phyloP scores from a whole-genome alignment of 2,329 filamentous ascomycete genomes.

The Pseudocercospora pini-densiflorae region DNA sequence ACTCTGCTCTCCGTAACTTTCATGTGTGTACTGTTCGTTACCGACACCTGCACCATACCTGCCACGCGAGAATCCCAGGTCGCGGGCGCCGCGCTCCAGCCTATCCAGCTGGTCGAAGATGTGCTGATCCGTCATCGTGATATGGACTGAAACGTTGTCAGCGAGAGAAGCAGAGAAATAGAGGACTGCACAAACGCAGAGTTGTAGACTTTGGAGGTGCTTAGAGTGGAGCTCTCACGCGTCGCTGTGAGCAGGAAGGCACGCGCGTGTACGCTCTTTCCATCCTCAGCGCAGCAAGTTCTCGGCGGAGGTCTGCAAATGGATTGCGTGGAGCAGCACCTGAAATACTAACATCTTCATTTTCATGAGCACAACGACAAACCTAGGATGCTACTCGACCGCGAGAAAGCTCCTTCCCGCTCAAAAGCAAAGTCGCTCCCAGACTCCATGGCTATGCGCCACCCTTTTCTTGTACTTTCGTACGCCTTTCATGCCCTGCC shows the following conservation, averaged over 20 bases:
- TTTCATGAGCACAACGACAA: background rate
- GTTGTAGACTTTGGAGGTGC: background rate
- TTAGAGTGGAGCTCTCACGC: background rate
- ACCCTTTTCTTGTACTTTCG: background rate
- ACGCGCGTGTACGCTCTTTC: constrained; percentile 15
- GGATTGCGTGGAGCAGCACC: too few species aligned
- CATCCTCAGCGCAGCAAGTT: background rate
- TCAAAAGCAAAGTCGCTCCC: background rate
- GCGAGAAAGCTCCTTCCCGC: background rate
- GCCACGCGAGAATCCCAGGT: constrained; percentile 9
- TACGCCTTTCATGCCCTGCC: background rate
- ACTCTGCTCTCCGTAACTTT: constrained; percentile 12
- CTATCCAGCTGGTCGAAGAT: constrained; percentile 37
- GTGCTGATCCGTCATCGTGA: constrained; percentile 28
- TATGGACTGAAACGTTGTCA: background rate
- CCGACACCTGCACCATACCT: background rate
- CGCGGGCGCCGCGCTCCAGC: constrained; percentile 30
- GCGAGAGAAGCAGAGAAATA: background rate
- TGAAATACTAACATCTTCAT: background rate
- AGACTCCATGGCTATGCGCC: background rate
- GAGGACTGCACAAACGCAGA: constrained; percentile 1
- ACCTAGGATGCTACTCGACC: background rate
- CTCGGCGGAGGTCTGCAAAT: too few species aligned
- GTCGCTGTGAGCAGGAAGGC: constrained; percentile 10
- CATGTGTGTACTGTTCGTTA: constrained; percentile 16